Base-by-base conservation (phyloP, 805 yeast species). In the Starmera amethionina region DNA sequence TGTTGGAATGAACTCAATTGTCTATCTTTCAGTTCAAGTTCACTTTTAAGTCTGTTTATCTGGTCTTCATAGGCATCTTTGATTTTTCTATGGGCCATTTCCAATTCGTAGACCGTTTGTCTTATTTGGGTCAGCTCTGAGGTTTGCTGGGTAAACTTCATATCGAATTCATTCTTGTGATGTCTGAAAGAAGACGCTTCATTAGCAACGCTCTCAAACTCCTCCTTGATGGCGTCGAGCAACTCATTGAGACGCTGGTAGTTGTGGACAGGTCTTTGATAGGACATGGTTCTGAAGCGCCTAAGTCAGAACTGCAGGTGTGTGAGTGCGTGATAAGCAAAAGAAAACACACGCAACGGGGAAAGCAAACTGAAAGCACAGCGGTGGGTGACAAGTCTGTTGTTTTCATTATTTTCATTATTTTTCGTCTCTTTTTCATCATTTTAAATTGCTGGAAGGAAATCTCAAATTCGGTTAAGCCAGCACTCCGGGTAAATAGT, bases 51-150 rank as follows among this genome's bases (percentile, higher is more conserved):
- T 50, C 93, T 72, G 57, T 77, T 68, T 42, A 93, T 83, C 64
- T 90, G 97, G 54, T 85, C 95, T 62, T 90, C 97, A 63, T 90
- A 93, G 36, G 89, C 88, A 56, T 90, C 97, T 65, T 90, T 89
- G 74, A 93, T 84, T 58, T 86, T 85, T 51, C 95, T 74, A 67
- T 90, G 97, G 32, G 95, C 90, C 73, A 82, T 75, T 62, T 90
- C 97, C 54, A 90, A 73, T 59, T 93, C 97, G 57, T 81, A 88
- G 27, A 90, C 95, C 10, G 96, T 86, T 56, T 88, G 94, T 55
- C 96, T 77, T 43, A 90, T 88, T 59, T 85, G 95, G 58, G 88
- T 89, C 75, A 90, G 79, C 62, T 93, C 98, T 40, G 81, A 83
- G 42, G 87, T 80, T 63, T 90, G 97, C 64, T 89, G 97, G 57